Evolutionary conservation across 2,329 filamentous ascomycete genomes (phyloP).

Genomic region (Pezicula radicicola): DNA sequence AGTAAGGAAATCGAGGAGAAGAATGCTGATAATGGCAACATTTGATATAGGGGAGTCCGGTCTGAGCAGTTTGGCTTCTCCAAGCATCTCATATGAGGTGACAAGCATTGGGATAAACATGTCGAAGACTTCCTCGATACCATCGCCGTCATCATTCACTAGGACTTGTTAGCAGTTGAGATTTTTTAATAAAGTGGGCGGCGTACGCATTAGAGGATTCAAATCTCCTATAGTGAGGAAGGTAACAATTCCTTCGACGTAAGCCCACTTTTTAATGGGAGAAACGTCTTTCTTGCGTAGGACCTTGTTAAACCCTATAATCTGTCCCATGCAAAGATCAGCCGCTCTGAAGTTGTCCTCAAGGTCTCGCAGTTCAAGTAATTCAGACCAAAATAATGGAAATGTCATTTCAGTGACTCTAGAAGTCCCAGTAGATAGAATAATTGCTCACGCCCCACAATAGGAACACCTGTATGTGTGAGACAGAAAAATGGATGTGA

Average conservation of each 20-base stretch:
- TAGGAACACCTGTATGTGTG: too few relatives aligned
- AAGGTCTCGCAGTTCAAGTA: background rate
- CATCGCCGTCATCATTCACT: background rate
- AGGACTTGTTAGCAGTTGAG: background rate
- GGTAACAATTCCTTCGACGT: conserved; percentile 3
- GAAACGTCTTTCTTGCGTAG: conserved; percentile 3
- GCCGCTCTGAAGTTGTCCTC: conserved; percentile 1
- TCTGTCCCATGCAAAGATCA: background rate
- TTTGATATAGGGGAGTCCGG: conserved; percentile 41
- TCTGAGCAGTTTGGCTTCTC: conserved; percentile 18
- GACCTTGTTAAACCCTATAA: conserved; percentile 4
- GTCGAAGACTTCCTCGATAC: conserved; percentile 27
- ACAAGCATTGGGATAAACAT: conserved; percentile 57
- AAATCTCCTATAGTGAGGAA: conserved; percentile 2
- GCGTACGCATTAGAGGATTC: background rate
- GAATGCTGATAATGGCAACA: conserved; percentile 42
- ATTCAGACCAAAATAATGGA: too few relatives aligned
- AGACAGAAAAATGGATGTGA: background rate
- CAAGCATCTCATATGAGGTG: conserved; percentile 49
- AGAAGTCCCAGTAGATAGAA: too few relatives aligned
- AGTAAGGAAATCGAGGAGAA: conserved; percentile 42
- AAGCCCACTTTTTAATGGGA: conserved; percentile 4
- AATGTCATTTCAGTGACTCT: too few relatives aligned
- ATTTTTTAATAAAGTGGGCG: background rate
- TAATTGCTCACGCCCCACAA: too few relatives aligned